Percentiles rank a stretch among this genome's conserved stretches.
Conservation (phyloP, 2,329 filamentous ascomycete species). For the Elsinoe fawcettii region DNA sequence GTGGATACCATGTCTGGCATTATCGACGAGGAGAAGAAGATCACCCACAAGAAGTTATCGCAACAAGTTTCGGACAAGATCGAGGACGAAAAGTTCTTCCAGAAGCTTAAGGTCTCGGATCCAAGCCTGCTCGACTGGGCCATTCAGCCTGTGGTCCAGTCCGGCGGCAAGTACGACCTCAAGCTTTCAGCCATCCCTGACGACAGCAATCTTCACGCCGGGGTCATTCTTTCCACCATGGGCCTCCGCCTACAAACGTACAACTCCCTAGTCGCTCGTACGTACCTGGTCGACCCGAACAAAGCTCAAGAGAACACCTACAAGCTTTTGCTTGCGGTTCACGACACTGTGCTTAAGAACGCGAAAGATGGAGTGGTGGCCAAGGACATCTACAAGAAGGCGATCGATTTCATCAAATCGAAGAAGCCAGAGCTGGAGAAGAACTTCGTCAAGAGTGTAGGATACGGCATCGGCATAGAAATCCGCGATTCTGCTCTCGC, state of each 20-base stretch:
- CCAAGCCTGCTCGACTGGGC: conserved; percentile 87
- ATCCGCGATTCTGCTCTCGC: conserved; percentile 75
- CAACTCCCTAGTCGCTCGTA: conserved; percentile 82
- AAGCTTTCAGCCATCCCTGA: conserved; percentile 72
- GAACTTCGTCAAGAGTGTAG: conserved; percentile 87
- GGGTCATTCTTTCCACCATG: conserved; percentile 86
- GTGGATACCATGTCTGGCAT: conserved; percentile 97
- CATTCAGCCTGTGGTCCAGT: conserved; percentile 83
- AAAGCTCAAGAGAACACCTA: conserved; percentile 94
- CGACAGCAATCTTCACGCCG: conserved; percentile 73
- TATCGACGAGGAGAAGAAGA: conserved; percentile 92
- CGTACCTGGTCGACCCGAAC: conserved; percentile 93
- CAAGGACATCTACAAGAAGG: conserved; percentile 90
- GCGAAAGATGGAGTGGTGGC: conserved; percentile 76
- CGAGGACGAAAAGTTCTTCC: conserved; percentile 90
- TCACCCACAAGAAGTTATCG: conserved; percentile 80
- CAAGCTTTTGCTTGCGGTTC: conserved; percentile 74
- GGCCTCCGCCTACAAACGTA: conserved; percentile 95
- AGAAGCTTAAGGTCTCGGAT: conserved; percentile 77
- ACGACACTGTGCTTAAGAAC: conserved; percentile 84
- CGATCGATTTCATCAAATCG: conserved; percentile 66
- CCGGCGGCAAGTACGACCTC: conserved; percentile 89
- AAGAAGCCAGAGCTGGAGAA: conserved; percentile 96
- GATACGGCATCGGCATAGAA: conserved; percentile 88
- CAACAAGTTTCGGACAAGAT: conserved; percentile 85